Conservation (phyloP, 164 flowering plant genomes). For the Brasenia schreberi region DNA sequence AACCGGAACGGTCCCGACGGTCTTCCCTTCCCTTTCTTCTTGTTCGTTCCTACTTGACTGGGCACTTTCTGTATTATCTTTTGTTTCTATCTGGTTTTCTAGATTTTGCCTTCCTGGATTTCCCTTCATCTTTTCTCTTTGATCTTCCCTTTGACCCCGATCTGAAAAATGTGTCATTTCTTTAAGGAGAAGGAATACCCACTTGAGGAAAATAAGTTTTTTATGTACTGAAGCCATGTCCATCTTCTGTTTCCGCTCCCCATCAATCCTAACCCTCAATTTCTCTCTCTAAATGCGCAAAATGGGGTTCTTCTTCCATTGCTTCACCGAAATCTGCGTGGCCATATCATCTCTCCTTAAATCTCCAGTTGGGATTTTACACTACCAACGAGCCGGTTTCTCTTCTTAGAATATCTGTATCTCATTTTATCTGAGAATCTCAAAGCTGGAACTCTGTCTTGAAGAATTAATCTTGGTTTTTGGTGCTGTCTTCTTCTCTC, state of each 20-base stretch:
- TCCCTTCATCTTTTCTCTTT: neutral
- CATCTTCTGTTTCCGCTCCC: neutral
- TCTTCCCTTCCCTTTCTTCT: constrained; percentile 30
- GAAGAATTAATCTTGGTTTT: neutral
- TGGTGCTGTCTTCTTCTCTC: neutral
- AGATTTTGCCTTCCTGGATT: neutral
- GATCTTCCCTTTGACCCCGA: neutral
- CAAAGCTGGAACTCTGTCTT: neutral
- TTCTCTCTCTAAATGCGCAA: neutral
- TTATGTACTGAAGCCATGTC: neutral
- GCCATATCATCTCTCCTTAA: neutral
- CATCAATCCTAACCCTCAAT: neutral
- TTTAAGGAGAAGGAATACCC: neutral
- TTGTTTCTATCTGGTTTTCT: neutral
- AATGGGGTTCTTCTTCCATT: neutral
- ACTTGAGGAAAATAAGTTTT: neutral
- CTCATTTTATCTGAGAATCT: neutral
- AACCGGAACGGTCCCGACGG: constrained; percentile 18
- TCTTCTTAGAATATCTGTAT: neutral
- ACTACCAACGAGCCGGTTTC: neutral
- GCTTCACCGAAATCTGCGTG: neutral
- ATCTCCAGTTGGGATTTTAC: neutral
- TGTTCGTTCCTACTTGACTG: constrained; percentile 33
- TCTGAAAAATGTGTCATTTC: neutral
- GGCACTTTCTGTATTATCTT: neutral